Conservation (phyloP, 2,329 filamentous ascomycete genomes). For the Alternaria triticimaculans region DNA sequence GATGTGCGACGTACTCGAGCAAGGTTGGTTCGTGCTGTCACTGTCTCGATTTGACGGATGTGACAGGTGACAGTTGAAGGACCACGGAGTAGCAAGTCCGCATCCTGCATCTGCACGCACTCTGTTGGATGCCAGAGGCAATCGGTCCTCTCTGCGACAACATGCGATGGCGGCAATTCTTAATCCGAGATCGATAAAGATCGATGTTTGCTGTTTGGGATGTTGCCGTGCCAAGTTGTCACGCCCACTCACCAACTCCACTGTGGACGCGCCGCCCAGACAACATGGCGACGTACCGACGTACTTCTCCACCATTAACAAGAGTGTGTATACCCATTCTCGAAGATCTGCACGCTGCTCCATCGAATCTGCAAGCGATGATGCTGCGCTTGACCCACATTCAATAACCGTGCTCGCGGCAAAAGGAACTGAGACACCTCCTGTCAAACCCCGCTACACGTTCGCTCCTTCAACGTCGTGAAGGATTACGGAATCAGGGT, state of each 20-base stretch:
- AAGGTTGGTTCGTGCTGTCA: conserved; percentile 6
- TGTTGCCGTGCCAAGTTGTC: background rate
- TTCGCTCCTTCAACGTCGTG: background rate
- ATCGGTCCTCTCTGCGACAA: conserved; percentile 5
- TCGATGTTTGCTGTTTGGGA: background rate
- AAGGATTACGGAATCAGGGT: conserved; percentile 8
- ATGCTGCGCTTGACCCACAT: conserved; percentile 11
- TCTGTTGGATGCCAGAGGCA: background rate
- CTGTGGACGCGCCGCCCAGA: background rate
- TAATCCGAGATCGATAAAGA: background rate
- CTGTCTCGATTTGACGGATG: conserved; percentile 17
- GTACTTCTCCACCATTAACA: background rate
- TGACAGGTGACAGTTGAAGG: conserved; percentile 26
- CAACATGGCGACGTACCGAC: background rate
- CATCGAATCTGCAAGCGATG: background rate
- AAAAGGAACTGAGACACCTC: conserved; percentile 18
- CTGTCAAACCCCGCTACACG: conserved; percentile 9
- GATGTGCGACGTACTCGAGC: conserved; percentile 1
- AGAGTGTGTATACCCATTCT: background rate
- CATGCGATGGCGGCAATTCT: conserved; percentile 4
- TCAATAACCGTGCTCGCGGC: conserved; percentile 9
- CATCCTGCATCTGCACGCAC: conserved; percentile 14
- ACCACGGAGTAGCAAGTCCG: conserved; percentile 5
- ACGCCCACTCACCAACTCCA: conserved; percentile 1
- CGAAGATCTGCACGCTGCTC: background rate